These are phyloP conservation scores for Podaxis carcinomalis DNA, from an alignment of 768 basidiomycete species.

Conservation along the genomic window DNA sequence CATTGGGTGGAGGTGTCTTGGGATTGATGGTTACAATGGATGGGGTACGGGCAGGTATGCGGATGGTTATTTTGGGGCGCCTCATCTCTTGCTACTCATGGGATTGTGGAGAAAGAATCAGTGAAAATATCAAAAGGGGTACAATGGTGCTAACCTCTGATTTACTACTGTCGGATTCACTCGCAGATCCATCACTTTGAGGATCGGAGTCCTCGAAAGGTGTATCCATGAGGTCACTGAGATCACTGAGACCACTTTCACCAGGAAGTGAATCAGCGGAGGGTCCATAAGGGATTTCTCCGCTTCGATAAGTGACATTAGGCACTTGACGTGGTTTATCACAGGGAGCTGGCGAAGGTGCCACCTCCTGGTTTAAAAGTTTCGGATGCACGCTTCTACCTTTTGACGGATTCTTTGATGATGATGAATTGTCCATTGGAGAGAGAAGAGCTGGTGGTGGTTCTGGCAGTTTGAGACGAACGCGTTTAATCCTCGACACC, in stretches of 20 bases:
- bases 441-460: not conserved
- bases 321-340: not conserved
- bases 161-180: not conserved
- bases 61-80: not conserved
- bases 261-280: slow-evolving; percentile 10
- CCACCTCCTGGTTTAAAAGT: not conserved
- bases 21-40: not conserved
- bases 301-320: slow-evolving; percentile 2
- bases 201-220: slow-evolving; percentile 18
- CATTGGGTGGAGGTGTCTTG: not conserved
- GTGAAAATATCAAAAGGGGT: not conserved
- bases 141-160: not conserved
- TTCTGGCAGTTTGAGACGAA: slow-evolving; percentile 4
- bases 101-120: not conserved
- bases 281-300: slow-evolving; percentile 6
- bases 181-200: slow-evolving; percentile 11
- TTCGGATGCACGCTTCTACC: not conserved
- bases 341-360: not conserved
- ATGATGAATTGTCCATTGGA: not conserved
- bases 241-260: slow-evolving; percentile 24
- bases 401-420: not conserved
- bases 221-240: slow-evolving; percentile 26
- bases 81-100: not conserved
- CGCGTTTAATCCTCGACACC: slow-evolving; percentile 2
- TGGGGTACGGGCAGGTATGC: not conserved